phyloP scores from a whole-genome alignment of 805 yeast species.

The Yamadazyma sp. region DNA sequence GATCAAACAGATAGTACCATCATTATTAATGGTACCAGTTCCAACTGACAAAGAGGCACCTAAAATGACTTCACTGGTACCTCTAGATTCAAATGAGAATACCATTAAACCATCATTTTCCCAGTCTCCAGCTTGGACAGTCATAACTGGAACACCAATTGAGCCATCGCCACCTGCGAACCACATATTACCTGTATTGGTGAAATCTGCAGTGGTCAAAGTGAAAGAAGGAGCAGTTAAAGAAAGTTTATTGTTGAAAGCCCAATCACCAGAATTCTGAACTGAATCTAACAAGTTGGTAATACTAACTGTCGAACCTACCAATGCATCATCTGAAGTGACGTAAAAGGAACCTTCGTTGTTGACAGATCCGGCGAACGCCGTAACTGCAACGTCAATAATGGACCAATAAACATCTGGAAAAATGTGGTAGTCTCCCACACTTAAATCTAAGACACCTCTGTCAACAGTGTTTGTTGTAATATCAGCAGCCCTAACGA shows the following conservation, averaged over 20 bases:
- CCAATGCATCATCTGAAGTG: slow-evolving; percentile 11
- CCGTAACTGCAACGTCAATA: slow-evolving; percentile 14
- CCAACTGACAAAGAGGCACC: slow-evolving; percentile 16
- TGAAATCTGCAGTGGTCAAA: slow-evolving; percentile 14
- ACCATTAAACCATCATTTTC: slow-evolving; percentile 21
- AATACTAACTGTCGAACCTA: slow-evolving; percentile 17
- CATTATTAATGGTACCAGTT: slow-evolving; percentile 19
- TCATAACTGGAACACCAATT: slow-evolving; percentile 16
- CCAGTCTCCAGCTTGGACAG: slow-evolving; percentile 17
- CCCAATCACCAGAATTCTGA: slow-evolving; percentile 22
- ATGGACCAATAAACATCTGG: slow-evolving; percentile 20
- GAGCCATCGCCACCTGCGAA: slow-evolving; percentile 23
- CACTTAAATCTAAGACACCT: slow-evolving; percentile 1
- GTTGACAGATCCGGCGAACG: slow-evolving; percentile 16
- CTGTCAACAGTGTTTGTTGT: slow-evolving; percentile 8
- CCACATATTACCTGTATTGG: slow-evolving; percentile 26
- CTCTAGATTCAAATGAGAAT: slow-evolving; percentile 15
- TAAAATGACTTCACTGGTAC: slow-evolving; percentile 14
- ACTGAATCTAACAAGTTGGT: slow-evolving; percentile 13
- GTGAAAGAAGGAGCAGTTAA: slow-evolving; percentile 16
- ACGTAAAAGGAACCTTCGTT: slow-evolving; percentile 20
- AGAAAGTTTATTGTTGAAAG: slow-evolving; percentile 17
- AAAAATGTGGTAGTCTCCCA: slow-evolving; percentile 6
- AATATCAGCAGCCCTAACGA: slow-evolving; percentile 14
- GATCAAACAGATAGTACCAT: slow-evolving; percentile 29